A percentile compares a stretch with the other conserved stretches of the same genome.
phyloP scores from a whole-genome alignment of 345 rosid genomes.

The Carallia pectinifolia region DNA sequence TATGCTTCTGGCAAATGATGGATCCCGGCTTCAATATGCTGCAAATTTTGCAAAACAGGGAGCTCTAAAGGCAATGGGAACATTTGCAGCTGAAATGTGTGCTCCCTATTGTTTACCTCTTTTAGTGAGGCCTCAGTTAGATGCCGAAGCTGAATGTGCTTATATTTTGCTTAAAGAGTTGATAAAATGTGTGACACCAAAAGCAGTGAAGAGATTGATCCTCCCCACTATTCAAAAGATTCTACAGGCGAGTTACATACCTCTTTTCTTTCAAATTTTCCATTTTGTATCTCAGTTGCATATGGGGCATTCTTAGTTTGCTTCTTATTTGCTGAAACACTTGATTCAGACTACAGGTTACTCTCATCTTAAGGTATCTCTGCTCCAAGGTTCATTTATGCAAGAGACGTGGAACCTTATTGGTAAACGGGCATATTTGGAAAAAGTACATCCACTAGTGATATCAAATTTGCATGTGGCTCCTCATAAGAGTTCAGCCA shows the following conservation, averaged over 20 bases:
- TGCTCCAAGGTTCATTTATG: constrained; percentile 92
- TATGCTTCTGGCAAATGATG: constrained; percentile 68
- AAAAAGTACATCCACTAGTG: constrained; percentile 67
- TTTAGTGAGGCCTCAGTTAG: constrained; percentile 51
- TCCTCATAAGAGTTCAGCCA: constrained; percentile 75
- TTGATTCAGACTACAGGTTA: constrained; percentile 76
- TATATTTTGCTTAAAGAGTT: constrained; percentile 71
- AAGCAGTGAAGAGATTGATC: constrained; percentile 62
- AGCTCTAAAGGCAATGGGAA: constrained; percentile 78
- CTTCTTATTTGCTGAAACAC: constrained; percentile 28
- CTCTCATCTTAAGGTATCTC: constrained; percentile 84
- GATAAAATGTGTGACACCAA: constrained; percentile 61
- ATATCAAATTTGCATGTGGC: constrained; percentile 71
- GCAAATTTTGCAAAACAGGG: constrained; percentile 87
- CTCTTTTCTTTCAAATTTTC: constrained; percentile 4
- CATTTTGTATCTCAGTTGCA: constrained; percentile 17
- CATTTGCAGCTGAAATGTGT: constrained; percentile 83
- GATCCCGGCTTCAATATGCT: constrained; percentile 66
- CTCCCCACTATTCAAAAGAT: constrained; percentile 85
- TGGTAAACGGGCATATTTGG: constrained; percentile 79
- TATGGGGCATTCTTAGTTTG: constrained; percentile 13
- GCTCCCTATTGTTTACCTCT: constrained; percentile 73
- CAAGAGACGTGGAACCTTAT: constrained; percentile 75
- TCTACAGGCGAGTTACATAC: constrained; percentile 63
- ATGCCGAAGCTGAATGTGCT: constrained; percentile 78